Evolutionary conservation across 2,329 filamentous ascomycete genomes (phyloP).

Genomic region (Cladophialophora psammophila): DNA sequence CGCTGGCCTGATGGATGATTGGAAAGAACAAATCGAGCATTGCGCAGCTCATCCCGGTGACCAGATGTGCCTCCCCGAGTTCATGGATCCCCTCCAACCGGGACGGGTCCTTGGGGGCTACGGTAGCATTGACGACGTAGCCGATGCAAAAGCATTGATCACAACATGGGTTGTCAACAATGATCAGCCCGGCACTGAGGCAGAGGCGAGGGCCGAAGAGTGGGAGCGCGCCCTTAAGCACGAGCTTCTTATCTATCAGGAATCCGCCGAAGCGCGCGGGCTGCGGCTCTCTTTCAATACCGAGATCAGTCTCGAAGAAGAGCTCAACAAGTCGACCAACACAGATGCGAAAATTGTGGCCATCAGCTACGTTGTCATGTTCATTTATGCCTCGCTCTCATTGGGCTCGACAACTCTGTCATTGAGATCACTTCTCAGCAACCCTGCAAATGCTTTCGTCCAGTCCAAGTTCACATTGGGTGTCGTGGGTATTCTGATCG

Average conservation of each 20-base stretch:
- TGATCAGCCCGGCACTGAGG: conserved; percentile 73
- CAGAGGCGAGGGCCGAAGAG: conserved; percentile 78
- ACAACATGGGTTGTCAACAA: conserved; percentile 97
- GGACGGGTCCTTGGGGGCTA: conserved; percentile 87
- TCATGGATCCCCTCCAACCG: conserved; percentile 85
- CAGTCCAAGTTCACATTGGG: conserved; percentile 97
- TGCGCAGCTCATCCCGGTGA: conserved; percentile 80
- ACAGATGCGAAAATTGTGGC: conserved; percentile 97
- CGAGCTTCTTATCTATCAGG: conserved; percentile 77
- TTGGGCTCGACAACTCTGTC: conserved; percentile 87
- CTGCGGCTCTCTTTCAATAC: conserved; percentile 92
- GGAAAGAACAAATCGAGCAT: conserved; percentile 73
- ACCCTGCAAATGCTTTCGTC: conserved; percentile 83
- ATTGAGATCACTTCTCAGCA: conserved; percentile 76
- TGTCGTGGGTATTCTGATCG: conserved; percentile 92
- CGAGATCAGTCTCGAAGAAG: conserved; percentile 91
- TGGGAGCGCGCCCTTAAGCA: conserved; percentile 84
- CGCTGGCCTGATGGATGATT: conserved; percentile 68
- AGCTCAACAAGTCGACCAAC: conserved; percentile 97
- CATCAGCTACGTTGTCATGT: conserved; percentile 98
- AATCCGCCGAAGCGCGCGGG: conserved; percentile 78
- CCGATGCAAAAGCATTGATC: conserved; percentile 78
- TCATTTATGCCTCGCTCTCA: conserved; percentile 92
- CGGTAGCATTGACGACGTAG: conserved; percentile 64
- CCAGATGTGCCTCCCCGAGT: conserved; percentile 79